These are phyloP conservation scores for Thalassiosira livingstoniorum DNA, from an alignment of 352 stramenopile genomes.

Conservation along the genomic window DNA sequence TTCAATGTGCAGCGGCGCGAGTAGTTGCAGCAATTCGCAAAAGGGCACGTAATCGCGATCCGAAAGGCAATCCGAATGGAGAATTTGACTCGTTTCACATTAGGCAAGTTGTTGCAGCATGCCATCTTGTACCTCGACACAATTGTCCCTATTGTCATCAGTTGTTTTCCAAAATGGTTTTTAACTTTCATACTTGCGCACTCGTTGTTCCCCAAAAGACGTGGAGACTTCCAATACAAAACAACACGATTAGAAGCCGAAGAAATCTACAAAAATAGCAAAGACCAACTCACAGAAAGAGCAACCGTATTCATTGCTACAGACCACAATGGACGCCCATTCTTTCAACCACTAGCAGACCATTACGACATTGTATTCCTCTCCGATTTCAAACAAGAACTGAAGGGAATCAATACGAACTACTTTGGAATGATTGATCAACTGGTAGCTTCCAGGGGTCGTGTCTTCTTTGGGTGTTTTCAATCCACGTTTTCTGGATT, in stretches of 20 bases:
- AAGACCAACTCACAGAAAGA: slow-evolving; percentile 65
- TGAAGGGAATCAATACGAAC: slow-evolving; percentile 81
- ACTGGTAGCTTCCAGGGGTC: slow-evolving; percentile 71
- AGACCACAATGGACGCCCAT: slow-evolving; percentile 72
- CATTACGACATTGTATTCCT: slow-evolving; percentile 75
- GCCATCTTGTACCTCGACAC: too few relatives aligned
- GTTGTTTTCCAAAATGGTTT: too few relatives aligned
- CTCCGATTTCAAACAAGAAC: slow-evolving; percentile 72
- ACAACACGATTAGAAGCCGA: slow-evolving; percentile 74
- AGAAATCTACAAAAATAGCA: slow-evolving; percentile 82
- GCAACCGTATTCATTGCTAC: slow-evolving; percentile 80
- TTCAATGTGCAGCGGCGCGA: slow-evolving; percentile 85
- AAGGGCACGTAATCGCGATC: slow-evolving; percentile 43
- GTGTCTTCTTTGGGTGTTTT: slow-evolving; percentile 83
- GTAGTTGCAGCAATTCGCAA: slow-evolving; percentile 72
- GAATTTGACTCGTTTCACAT: slow-evolving; percentile 82
- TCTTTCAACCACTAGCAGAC: slow-evolving; percentile 79
- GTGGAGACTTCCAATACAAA: slow-evolving; percentile 87
- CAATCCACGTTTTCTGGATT: slow-evolving; percentile 87
- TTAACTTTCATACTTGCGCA: too few relatives aligned
- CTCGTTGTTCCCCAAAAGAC: background rate
- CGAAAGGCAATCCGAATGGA: slow-evolving; percentile 61
- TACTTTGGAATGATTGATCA: slow-evolving; percentile 85
- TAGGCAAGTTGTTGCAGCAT: too few relatives aligned
- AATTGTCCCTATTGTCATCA: too few relatives aligned